Base-by-base conservation (phyloP, 2,329 filamentous ascomycete genomes). In the Ceratocystiopsis minuta region DNA sequence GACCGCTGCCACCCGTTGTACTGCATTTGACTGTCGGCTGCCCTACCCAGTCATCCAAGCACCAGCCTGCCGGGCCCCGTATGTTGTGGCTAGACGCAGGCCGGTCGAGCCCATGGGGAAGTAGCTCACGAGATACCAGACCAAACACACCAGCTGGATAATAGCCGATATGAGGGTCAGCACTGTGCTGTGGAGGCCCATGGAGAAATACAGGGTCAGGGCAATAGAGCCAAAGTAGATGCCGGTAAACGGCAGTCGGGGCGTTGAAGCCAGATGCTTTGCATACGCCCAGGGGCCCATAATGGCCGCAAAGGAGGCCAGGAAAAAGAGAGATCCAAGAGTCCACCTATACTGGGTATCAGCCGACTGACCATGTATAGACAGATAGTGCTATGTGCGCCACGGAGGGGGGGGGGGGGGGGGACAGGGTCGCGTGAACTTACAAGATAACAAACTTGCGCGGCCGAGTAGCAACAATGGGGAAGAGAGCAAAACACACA, bases 361-460 rank as follows among this genome's bases (percentile, higher is more conserved):
- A 28, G 24, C 11, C 24, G 24, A 28, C 24, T 46, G 42, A 18
- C 32, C 18, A 16, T 20, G 28, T 32, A 24, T 40, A 46, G 49
- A 48, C 11, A 31, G 39, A 40, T 16, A 45, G 45, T 32, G 2
- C 11, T 2, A 6, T 28, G 24, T 10, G 24, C 24, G 11, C 24
- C 24, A 6, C n/a, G 24, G 24, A 7, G 20, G 20, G 20, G 4
- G 7, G 4, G 4, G 20, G 20, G 20, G 4, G 11, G 24, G 11
- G 24, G 24, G 24, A 10, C 9, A 9, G 9, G 24, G 24, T 28
- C 7, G 24, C 9, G 11, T 6, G 7, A 48, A 88, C 88, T 81
- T 77, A 96, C 90, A 96, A 61, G 50, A 93, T 86, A 43, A 88
- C 87, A 67, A 98, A 95, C 68, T 96, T 98, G 62, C 82, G 76